Base-by-base conservation (phyloP, 2,329 filamentous ascomycete species). In the Aspergillus uvarum region DNA sequence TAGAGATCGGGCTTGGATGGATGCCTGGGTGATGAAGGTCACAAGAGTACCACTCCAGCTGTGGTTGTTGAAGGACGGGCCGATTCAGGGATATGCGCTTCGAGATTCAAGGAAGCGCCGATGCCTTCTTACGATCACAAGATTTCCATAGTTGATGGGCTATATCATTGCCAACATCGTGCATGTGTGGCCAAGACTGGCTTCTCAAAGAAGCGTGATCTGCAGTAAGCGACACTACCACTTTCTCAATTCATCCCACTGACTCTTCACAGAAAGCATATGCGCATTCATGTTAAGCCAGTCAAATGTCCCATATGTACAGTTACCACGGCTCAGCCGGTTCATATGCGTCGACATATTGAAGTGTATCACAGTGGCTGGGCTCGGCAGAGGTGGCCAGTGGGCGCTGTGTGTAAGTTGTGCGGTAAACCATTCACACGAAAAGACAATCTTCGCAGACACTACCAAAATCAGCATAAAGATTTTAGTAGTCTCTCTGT, bases 241-340 rank as follows among this genome's bases (percentile, higher is more conserved):
- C 49, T 5, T 32, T 29, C 47, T 47, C 26, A 8, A 5, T 52
- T 52, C 2, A 52, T 52, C 50, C 50, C 29, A 19, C 52, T 59
- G 52, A 61, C 50, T 47, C 24, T 48, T 47, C n/a, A 44, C 38
- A 61, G 59, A 48, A 61, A 58, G 24, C 59, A 61, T 58, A 58
- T 61, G 54, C 54, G 55, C 31, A 35, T 21, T 31, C 59, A 61
- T 29, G 5, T 55, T 19, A 58, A 54, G 55, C 59, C 59, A 19
- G 59, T 58, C n/a, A 42, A 58, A 55, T 61, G 59, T 38, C 44
- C 49, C 26, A 29, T n/a, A 14, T 61, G 59, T 26, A 21, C 42
- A 22, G 29, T 24, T 21, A 51, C 54, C 19, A 56, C 22, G 19
- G 59, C 59, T 51, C 26, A 51, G 35, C 50, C 58, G 53, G 16